Evolutionary conservation across 1,284 basidiomycete species (phyloP).

Genomic region (Rhodotorula sp.): DNA sequence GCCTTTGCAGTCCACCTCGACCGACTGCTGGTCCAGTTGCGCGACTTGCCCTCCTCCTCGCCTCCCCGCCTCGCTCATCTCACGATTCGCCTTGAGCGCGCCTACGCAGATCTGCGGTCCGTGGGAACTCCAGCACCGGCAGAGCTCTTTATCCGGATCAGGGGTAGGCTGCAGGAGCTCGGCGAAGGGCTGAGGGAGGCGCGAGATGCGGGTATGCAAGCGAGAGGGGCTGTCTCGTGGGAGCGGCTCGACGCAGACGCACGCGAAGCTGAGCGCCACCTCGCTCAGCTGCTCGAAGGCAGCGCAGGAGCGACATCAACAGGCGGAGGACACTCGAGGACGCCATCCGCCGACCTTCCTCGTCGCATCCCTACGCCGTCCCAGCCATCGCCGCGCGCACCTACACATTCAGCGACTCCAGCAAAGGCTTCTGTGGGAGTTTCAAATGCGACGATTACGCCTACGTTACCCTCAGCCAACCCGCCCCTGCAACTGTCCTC

Average conservation of each 20-base stretch:
- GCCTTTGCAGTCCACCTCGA: conserved; percentile 1
- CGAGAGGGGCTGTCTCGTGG: neutral
- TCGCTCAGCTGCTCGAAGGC: neutral
- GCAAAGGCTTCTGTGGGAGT: neutral
- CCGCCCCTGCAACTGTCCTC: no score
- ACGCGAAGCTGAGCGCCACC: neutral
- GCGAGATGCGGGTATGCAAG: neutral
- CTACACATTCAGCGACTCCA: neutral
- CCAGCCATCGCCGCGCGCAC: neutral
- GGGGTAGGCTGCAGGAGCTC: conserved; percentile 10
- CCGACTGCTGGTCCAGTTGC: conserved; percentile 1
- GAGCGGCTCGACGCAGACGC: neutral
- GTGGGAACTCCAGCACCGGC: neutral
- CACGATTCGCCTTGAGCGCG: conserved; percentile 4
- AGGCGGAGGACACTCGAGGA: neutral
- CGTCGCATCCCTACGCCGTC: conserved; percentile 2
- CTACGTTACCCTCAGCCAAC: no score
- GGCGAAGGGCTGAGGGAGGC: conserved; percentile 1
- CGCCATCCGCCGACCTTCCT: neutral
- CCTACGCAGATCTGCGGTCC: neutral
- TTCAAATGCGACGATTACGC: neutral
- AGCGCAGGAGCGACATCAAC: neutral
- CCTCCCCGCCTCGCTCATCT: conserved; percentile 7
- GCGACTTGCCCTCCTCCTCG: neutral
- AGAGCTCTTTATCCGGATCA: conserved; percentile 7